A percentile compares a stretch with the other conserved stretches of the same genome.
Conservation (phyloP, 805 yeast genomes). For the Metschnikowia kofuensis region DNA sequence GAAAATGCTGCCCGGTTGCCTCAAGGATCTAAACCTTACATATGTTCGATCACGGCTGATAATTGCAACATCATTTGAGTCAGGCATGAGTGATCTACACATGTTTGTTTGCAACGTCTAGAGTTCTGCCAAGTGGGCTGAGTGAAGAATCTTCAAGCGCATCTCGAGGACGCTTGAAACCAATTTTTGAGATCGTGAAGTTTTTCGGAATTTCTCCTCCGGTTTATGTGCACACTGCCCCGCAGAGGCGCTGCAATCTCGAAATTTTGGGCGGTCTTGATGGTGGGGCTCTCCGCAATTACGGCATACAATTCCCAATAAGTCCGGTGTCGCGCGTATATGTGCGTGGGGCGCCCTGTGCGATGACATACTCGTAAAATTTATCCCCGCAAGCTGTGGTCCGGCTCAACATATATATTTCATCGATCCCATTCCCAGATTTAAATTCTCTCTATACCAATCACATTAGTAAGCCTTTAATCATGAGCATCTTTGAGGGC, state of each 20-base stretch:
- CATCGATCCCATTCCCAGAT: too few relatives aligned
- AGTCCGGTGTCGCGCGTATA: slow-evolving; percentile 1
- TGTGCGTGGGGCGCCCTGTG: slow-evolving; percentile 3
- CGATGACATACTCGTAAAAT: slow-evolving; percentile 1
- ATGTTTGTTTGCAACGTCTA: too few relatives aligned
- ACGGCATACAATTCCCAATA: slow-evolving; percentile 3
- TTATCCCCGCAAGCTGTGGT: slow-evolving; percentile 2
- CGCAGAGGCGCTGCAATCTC: background rate
- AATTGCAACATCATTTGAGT: too few relatives aligned
- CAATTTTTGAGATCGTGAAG: background rate
- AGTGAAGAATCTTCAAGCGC: too few relatives aligned
- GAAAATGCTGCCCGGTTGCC: too few relatives aligned
- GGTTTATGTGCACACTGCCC: background rate
- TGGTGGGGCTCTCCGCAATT: slow-evolving; percentile 5
- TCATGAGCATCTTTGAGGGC: slow-evolving; percentile 20
- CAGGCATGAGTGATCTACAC: too few relatives aligned
- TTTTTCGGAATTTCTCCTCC: background rate
- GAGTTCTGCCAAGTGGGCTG: too few relatives aligned
- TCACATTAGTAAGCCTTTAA: background rate
- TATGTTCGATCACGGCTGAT: too few relatives aligned
- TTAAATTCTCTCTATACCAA: background rate
- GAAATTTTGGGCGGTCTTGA: background rate
- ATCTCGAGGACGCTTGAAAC: background rate
- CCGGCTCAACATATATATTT: too few relatives aligned
- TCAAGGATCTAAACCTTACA: too few relatives aligned